phyloP scores from a whole-genome alignment of 805 yeast species.

The Ogataea neopini region DNA sequence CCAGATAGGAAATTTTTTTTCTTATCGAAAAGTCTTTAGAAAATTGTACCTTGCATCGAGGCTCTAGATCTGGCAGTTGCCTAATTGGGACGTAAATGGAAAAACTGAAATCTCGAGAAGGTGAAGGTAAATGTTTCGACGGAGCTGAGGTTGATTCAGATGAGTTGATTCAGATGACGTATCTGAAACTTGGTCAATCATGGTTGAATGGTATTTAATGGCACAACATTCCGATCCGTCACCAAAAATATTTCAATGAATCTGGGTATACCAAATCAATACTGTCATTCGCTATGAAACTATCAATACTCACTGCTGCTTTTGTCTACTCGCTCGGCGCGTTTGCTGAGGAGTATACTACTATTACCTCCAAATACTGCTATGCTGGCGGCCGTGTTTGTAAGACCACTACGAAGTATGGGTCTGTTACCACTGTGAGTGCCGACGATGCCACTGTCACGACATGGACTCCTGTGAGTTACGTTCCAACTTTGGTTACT shows the following conservation, averaged over 20 bases:
- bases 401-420: conserved; percentile 22
- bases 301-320: conserved; percentile 1
- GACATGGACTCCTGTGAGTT: conserved; percentile 15
- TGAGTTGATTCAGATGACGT: background rate
- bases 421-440: conserved; percentile 15
- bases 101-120: too few species aligned
- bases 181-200: conserved; percentile 2
- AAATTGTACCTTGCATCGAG: conserved; percentile 8
- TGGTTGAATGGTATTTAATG: background rate
- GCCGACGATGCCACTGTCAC: conserved; percentile 11
- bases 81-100: conserved; percentile 13
- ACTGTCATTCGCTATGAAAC: conserved; percentile 6
- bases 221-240: conserved; percentile 4
- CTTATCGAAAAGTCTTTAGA: background rate
- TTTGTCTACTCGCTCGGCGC: conserved; percentile 5
- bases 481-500: conserved; percentile 23
- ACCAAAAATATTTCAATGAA: background rate
- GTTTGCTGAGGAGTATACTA: conserved; percentile 20
- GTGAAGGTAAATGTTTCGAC: too few species aligned
- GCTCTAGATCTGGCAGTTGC: conserved; percentile 7
- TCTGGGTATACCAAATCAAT: background rate
- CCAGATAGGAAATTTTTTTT: conserved; percentile 14
- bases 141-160: too few species aligned
- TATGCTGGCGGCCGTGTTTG: conserved; percentile 23
- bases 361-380: conserved; percentile 18